Evolutionary conservation across 1,284 basidiomycete genomes (phyloP).

Genomic region (Moniliella sp.): DNA sequence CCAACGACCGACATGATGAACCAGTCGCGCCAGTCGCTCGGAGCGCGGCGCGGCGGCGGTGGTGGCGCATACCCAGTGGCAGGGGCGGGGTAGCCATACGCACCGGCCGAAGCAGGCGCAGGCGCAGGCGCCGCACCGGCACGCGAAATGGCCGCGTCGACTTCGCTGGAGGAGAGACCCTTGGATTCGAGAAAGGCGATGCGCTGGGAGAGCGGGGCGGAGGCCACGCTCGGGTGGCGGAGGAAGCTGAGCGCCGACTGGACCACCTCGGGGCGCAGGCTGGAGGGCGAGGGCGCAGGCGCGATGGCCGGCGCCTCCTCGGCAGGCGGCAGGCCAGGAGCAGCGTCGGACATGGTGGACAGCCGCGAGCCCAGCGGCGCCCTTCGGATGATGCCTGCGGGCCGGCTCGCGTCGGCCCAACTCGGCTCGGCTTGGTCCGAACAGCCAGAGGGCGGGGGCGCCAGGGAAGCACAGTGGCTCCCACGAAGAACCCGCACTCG

Average conservation of each 20-base stretch:
- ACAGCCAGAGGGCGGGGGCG: too few species aligned
- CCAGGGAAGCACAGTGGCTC: too few species aligned
- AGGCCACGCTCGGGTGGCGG: conserved; percentile 39
- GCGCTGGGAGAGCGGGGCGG: conserved; percentile 58
- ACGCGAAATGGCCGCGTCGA: conserved; percentile 58
- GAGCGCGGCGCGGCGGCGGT: conserved; percentile 9
- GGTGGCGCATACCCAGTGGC: conserved; percentile 2
- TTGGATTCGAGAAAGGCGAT: conserved; percentile 85
- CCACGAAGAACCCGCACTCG: too few species aligned
- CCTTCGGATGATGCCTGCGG: too few species aligned
- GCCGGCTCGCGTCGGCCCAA: too few species aligned
- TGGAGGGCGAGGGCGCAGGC: background rate
- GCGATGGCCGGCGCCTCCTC: background rate
- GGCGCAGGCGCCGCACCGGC: conserved; percentile 3
- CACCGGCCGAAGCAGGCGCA: background rate
- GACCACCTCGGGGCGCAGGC: conserved; percentile 21
- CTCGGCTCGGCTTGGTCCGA: too few species aligned
- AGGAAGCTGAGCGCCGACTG: conserved; percentile 26
- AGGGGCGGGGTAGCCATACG: conserved; percentile 3
- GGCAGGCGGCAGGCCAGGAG: too few species aligned
- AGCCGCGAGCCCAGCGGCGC: too few species aligned
- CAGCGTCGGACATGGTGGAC: too few species aligned
- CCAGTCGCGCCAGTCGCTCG: conserved; percentile 29
- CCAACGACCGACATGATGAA: conserved; percentile 74
- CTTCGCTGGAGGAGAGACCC: conserved; percentile 61